Percentiles rank a stretch among this genome's conserved stretches.
Evolutionary conservation across 371 early-diverging fungal genomes (phyloP).

Genomic region (Actinomortierella ambigua): DNA sequence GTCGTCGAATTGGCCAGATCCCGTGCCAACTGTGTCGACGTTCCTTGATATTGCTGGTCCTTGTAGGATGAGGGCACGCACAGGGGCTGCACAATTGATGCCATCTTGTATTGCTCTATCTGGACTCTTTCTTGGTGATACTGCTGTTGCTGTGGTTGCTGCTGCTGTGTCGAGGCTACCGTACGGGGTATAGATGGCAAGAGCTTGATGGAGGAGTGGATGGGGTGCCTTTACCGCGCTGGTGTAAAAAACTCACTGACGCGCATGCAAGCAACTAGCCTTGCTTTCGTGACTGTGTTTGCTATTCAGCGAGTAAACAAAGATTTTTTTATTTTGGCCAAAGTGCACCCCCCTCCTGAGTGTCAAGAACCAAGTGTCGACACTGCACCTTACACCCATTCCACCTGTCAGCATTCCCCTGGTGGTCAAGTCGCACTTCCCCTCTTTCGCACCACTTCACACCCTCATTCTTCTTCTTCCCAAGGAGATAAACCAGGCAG

Average conservation of each 20-base stretch:
- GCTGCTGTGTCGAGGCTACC: not conserved
- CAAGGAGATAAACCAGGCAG: too few relatives aligned
- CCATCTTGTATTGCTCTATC: slow-evolving; percentile 38
- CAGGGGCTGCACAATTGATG: slow-evolving; percentile 79
- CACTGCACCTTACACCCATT: too few relatives aligned
- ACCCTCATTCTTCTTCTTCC: not conserved
- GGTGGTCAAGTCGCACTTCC: too few relatives aligned
- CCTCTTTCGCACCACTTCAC: not conserved
- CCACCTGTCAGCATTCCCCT: too few relatives aligned
- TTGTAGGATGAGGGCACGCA: slow-evolving; percentile 87
- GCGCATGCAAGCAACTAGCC: too few relatives aligned
- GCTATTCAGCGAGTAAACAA: too few relatives aligned
- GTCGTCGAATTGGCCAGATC: slow-evolving; percentile 80
- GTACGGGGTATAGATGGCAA: not conserved
- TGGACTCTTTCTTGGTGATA: not conserved
- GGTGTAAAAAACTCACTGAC: too few relatives aligned
- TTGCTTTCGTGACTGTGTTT: too few relatives aligned
- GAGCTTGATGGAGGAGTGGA: not conserved
- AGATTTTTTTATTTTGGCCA: too few relatives aligned
- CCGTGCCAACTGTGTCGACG: slow-evolving; percentile 67
- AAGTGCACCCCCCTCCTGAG: too few relatives aligned
- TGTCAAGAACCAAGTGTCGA: too few relatives aligned
- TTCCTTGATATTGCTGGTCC: slow-evolving; percentile 86
- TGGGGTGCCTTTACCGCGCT: too few relatives aligned
- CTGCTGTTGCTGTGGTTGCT: not conserved